A percentile compares a stretch with the other conserved stretches of the same genome.
These are phyloP conservation scores for Beauveria medogensis DNA, from an alignment of 2,329 filamentous ascomycete genomes.

Conservation along the genomic window DNA sequence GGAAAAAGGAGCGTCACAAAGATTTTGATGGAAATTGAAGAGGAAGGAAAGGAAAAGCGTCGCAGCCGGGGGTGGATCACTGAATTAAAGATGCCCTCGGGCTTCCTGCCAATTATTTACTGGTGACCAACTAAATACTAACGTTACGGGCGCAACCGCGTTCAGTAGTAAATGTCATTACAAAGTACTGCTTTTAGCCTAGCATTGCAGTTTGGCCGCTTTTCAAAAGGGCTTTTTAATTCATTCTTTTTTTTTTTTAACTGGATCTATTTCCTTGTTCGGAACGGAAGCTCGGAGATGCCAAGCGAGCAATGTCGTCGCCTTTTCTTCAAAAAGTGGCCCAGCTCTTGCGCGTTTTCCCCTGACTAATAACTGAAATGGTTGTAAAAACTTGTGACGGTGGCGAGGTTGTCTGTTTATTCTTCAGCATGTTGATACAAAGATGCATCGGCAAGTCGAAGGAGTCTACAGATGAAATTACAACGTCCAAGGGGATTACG, in stretches of 20 bases:
- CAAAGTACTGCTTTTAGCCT: neutral
- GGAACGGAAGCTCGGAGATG: conserved; percentile 9
- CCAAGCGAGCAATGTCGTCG: neutral
- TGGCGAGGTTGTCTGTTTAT: neutral
- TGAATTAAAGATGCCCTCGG: neutral
- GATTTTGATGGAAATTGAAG: neutral
- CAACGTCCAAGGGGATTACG: too few species aligned
- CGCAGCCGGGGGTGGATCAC: neutral
- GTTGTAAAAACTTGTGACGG: neutral
- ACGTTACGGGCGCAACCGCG: neutral
- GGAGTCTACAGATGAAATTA: too few species aligned
- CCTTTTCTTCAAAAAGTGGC: neutral
- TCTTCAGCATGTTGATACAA: too few species aligned
- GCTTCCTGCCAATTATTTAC: neutral
- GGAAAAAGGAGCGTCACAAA: neutral
- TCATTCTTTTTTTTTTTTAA: neutral
- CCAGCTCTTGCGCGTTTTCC: neutral
- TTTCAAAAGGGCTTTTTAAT: neutral
- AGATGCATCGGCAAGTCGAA: too few species aligned
- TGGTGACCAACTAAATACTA: neutral
- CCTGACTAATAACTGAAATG: neutral
- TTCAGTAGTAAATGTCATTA: too few species aligned
- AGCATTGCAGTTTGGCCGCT: too few species aligned
- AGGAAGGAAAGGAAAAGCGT: neutral
- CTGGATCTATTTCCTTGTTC: neutral